Evolutionary conservation across 768 basidiomycete species (phyloP).

Genomic region (Tephrocybe sp.): DNA sequence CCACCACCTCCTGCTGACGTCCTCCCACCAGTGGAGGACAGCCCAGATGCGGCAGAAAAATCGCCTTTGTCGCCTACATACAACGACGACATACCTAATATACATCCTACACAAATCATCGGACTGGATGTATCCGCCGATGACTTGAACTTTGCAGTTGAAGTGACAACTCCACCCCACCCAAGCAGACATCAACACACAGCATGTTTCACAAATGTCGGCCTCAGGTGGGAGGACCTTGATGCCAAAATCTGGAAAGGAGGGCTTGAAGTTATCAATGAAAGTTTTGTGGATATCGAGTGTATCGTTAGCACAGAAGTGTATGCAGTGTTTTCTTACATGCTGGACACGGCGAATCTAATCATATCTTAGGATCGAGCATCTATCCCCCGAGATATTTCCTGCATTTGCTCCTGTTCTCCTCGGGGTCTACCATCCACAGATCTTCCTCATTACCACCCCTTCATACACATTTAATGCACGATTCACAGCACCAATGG

Average conservation of each 20-base stretch:
- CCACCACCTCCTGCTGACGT: slow-evolving; percentile 38
- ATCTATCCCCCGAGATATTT: slow-evolving; percentile 61
- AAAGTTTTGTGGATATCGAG: slow-evolving; percentile 60
- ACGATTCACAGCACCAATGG: slow-evolving; percentile 62
- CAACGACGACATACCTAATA: slow-evolving; percentile 52
- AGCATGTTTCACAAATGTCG: slow-evolving; percentile 27
- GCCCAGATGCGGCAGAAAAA: slow-evolving; percentile 16
- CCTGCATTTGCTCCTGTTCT: slow-evolving; percentile 66
- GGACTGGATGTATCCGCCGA: slow-evolving; percentile 66
- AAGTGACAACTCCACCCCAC: slow-evolving; percentile 44
- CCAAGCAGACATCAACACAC: slow-evolving; percentile 20
- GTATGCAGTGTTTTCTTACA: slow-evolving; percentile 47
- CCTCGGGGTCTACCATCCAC: slow-evolving; percentile 78
- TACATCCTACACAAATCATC: slow-evolving; percentile 55
- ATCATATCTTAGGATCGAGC: slow-evolving; percentile 65
- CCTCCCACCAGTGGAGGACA: slow-evolving; percentile 16
- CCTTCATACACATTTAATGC: slow-evolving; percentile 85
- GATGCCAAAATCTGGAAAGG: slow-evolving; percentile 74
- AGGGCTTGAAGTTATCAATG: slow-evolving; percentile 66
- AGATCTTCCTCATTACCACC: slow-evolving; percentile 75
- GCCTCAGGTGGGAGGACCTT: slow-evolving; percentile 68
- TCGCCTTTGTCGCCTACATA: slow-evolving; percentile 27
- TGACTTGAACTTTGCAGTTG: slow-evolving; percentile 56
- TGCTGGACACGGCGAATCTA: neutral
- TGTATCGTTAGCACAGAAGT: slow-evolving; percentile 83